Base-by-base conservation (phyloP, 805 yeast species). In the Priceomyces carsonii region DNA sequence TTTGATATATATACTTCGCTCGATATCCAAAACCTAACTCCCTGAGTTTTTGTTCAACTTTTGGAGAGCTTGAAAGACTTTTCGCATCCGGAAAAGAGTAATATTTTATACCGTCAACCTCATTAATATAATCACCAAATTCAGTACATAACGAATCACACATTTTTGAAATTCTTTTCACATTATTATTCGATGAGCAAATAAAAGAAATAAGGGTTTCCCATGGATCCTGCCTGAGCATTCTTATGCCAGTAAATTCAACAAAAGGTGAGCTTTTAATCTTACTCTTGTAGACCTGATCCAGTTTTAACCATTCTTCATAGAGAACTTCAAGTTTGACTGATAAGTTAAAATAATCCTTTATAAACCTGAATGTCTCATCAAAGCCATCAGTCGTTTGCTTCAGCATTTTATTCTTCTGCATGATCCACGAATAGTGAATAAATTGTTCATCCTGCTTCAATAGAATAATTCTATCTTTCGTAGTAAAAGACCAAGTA, bases 161-260 rank as follows among this genome's bases (percentile, higher is more conserved):
- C 96, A 93, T 89, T 50, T 83, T 82, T 2, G 95, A 84, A 29
- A 93, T 93, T 23, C 99, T 71, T 52, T 91, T 88, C 35, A 93
- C 93, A 51, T 93, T 93, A 61, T 93, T 93, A 59, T 93, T 93
- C n/a, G 95, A 82, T 2, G 96, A 87, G 61, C 98, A 93, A 8
- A 93, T 93, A 45, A 91, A 93, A 2, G 93, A 85, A 13, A 91
- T 65, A 29, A 89, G 66, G 27, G 91, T 88, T 48, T 93, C 99
- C 98, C 98, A 93, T 0, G 99, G 98, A 45, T 91, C 96, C 57
- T 93, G 98, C 23, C 90, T 71, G 18, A 93, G 70, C 43, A 91
- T 87, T 19, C 99, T 65, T 13, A 91, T 80, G 0, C 97, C 98
- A 3, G 67, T 67, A 36, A 79, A 78, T 19, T 50, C 35, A 3